Evolutionary conservation across 2,329 filamentous ascomycete species (phyloP), one percentile per base, ranked within the genome.

Genomic region (Penicillium sp.): DNA sequence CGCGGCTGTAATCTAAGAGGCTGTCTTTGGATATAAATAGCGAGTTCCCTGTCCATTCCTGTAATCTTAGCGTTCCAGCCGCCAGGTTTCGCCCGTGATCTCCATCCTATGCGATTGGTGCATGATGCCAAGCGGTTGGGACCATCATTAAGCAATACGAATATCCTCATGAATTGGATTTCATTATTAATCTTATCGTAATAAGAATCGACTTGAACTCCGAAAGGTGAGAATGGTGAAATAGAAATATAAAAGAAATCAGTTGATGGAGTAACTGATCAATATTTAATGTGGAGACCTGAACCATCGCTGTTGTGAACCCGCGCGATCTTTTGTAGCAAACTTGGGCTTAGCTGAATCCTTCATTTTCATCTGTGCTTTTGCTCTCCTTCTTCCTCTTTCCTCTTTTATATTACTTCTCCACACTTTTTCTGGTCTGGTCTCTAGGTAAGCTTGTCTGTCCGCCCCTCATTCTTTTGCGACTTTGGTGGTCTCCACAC

Each of bases 61-160:
- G 42, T 44, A 44, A 44, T 14, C 13, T 24, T 46, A n/a, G 22
- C 26, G 14, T n/a, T 27, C 22, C 11, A 26, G 22, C 9, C 16
- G 22, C 43, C 43, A 45, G 48, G 33, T 37, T 31, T 46, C 13
- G 52, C 44, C 49, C 62, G 62, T 64, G 63, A 65, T 60, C 43
- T 31, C 48, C 54, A 50, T 39, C 27, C 37, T 52, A 59, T 65
- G 63, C 63, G 61, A 64, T 65, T 64, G 61, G 63, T 58, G 59
- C 59, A 64, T 42, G 21, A 49, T 29, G 39, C 19, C 19, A 22
- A 13, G 10, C 3, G 11, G 13, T 14, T 22, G n/a, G 39, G 11
- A 19, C 37, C n/a, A 21, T 22, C 19, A 13, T 39, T 8, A 10
- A 33, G 16, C 35, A 37, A 39, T 19, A 39, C 35, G 35, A 39